Evolutionary conservation across 2,329 filamentous ascomycete genomes (phyloP).

Genomic region (Stenocarpella maydis): DNA sequence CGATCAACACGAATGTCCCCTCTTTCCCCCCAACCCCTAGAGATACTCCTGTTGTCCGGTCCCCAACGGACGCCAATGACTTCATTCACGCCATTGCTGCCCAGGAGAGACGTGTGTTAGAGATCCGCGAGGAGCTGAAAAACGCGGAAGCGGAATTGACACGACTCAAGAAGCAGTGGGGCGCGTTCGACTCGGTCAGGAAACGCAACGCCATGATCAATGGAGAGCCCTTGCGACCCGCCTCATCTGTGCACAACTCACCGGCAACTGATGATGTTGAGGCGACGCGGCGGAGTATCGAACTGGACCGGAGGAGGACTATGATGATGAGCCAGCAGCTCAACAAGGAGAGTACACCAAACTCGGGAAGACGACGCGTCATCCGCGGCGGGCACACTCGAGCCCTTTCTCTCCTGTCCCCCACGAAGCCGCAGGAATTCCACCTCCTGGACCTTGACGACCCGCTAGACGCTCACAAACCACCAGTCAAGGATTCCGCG

Average conservation of each 20-base stretch:
- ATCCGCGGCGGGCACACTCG: slow-evolving; percentile 73
- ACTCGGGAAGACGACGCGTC: slow-evolving; percentile 64
- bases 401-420: slow-evolving; percentile 84
- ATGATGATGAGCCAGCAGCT: slow-evolving; percentile 62
- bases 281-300: slow-evolving; percentile 56
- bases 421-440: slow-evolving; percentile 58
- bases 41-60: slow-evolving; percentile 52
- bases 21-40: slow-evolving; percentile 61
- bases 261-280: slow-evolving; percentile 41
- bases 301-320: slow-evolving; percentile 78
- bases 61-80: slow-evolving; percentile 65
- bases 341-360: slow-evolving; percentile 49
- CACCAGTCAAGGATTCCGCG: slow-evolving; percentile 44
- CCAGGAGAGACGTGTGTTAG: slow-evolving; percentile 89
- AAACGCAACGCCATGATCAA: slow-evolving; percentile 76
- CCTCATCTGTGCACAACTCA: slow-evolving; percentile 36
- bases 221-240: slow-evolving; percentile 64
- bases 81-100: slow-evolving; percentile 91
- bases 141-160: slow-evolving; percentile 81
- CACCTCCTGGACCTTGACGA: slow-evolving; percentile 54
- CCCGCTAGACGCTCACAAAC: slow-evolving; percentile 52
- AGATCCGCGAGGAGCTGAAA: slow-evolving; percentile 87
- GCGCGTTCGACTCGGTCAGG: slow-evolving; percentile 76
- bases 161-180: slow-evolving; percentile 84
- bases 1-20: slow-evolving; percentile 50